Evolutionary conservation across 495 filamentous ascomycete genomes (phyloP), one percentile per base, ranked within the genome.

Genomic region (Massariosphaeria phaeospora): DNA sequence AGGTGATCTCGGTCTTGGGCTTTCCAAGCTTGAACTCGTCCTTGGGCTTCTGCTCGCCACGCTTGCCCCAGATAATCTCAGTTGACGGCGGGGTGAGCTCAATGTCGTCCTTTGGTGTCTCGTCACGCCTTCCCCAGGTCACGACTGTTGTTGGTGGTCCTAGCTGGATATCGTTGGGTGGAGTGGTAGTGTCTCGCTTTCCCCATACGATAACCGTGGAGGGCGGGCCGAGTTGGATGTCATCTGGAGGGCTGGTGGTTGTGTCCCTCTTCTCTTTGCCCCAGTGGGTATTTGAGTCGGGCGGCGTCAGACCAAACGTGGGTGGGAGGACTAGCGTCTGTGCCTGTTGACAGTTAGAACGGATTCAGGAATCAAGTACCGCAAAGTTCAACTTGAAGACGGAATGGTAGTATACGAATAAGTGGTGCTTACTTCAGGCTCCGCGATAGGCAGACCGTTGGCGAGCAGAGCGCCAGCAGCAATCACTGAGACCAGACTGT

Each of bases 401-500:
- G n/a, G 18, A 21, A 20, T 17, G 23, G 18, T 18, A 27, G 17
- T 27, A 41, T 26, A 27, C 3, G 49, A 34, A 23, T 12, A 12
- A 18, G 12, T 36, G n/a, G 36, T 7, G 13, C 57, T 21, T 60
- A 60, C 57, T 20, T 60, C 50, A 26, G 50, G 44, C 12, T 60
- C 27, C 15, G 52, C 24, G 12, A 54, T 25, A 29, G 60, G 60
- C 1, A 59, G 50, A 23, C 39, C 55, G 21, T 51, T 54, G 17
- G 36, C 39, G 24, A 63, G 10, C 24, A 63, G n/a, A n/a, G 40
- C 33, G 33, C 60, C 50, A 24, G 40, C 51, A 43, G 60, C 55
- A 20, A 63, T 17, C 13, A 54, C 41, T 18, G 48, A 57, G 6
- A 45, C 49, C 24, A 58, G 30, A 23, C 29, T 58, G 26, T 42